Percentiles rank a stretch among this genome's conserved stretches.
Conservation (phyloP, 148 eudicot genomes). For the Heliamphora exappendiculata region DNA sequence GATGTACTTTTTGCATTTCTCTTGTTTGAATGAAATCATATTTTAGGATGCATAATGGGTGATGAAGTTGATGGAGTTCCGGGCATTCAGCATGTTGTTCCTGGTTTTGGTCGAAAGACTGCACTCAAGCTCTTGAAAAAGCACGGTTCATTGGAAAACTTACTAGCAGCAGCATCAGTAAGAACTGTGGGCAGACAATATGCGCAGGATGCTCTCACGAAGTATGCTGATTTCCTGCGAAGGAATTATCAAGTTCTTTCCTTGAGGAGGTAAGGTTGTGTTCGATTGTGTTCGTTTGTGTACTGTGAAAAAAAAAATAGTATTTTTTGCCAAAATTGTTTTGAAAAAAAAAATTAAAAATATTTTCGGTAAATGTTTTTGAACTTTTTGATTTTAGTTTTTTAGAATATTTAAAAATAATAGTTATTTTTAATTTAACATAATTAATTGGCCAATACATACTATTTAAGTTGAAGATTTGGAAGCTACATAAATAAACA, state of each 20-base stretch:
- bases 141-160: constrained; percentile 70
- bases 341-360: too few relatives aligned
- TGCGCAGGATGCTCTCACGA: constrained; percentile 82
- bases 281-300: too few relatives aligned
- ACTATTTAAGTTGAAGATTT: too few relatives aligned
- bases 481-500: too few relatives aligned
- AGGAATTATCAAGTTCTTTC: constrained; percentile 80
- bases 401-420: too few relatives aligned
- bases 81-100: constrained; percentile 79
- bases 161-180: constrained; percentile 72
- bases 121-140: constrained; percentile 76
- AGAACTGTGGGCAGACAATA: constrained; percentile 78
- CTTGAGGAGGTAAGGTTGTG: constrained; percentile 82
- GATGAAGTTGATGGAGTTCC: constrained; percentile 92
- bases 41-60: constrained; percentile 83
- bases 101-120: constrained; percentile 81
- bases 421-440: too few relatives aligned
- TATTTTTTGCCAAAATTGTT: too few relatives aligned
- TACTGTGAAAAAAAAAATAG: too few relatives aligned
- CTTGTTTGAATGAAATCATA: not conserved
- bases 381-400: too few relatives aligned
- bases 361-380: too few relatives aligned
- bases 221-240: constrained; percentile 60
- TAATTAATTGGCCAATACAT: too few relatives aligned
- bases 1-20: not conserved